Conservation (phyloP, 371 early-diverging fungal genomes). For the Vairimorpha ceranae region DNA sequence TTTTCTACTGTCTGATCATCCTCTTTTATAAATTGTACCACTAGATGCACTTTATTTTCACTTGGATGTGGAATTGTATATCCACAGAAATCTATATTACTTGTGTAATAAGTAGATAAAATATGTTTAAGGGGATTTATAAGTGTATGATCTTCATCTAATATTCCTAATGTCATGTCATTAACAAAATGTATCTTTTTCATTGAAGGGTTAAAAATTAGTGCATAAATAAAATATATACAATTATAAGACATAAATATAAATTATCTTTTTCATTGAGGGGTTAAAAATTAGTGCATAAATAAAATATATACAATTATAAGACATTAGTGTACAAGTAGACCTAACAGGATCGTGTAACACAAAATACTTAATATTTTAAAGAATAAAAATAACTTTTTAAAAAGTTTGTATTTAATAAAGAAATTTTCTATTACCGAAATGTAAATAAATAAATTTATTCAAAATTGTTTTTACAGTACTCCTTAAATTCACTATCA, state of each 20-base stretch:
- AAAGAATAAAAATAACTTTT: too few relatives aligned
- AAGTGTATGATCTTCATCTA: constrained; percentile 54
- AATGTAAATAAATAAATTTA: too few relatives aligned
- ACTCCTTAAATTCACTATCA: constrained; percentile 25
- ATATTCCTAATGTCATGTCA: constrained; percentile 27
- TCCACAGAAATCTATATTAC: constrained; percentile 83
- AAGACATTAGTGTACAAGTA: too few relatives aligned
- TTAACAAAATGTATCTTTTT: constrained; percentile 34
- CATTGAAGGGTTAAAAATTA: neutral
- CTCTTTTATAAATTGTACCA: constrained; percentile 69
- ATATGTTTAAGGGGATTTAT: constrained; percentile 49
- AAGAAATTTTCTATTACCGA: too few relatives aligned
- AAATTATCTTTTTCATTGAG: constrained; percentile 10
- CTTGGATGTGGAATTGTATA: constrained; percentile 99
- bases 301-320: too few relatives aligned
- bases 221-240: too few relatives aligned
- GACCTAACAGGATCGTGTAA: too few relatives aligned
- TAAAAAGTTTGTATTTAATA: too few relatives aligned
- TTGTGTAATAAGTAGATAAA: constrained; percentile 59
- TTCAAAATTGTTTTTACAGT: too few relatives aligned
- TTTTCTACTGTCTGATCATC: constrained; percentile 37
- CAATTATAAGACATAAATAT: too few relatives aligned
- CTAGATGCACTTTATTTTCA: constrained; percentile 78
- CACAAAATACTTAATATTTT: too few relatives aligned
- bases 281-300: too few relatives aligned